These are phyloP conservation scores for Nidularia pulvinata DNA, from an alignment of 768 basidiomycete species.

Conservation along the genomic window DNA sequence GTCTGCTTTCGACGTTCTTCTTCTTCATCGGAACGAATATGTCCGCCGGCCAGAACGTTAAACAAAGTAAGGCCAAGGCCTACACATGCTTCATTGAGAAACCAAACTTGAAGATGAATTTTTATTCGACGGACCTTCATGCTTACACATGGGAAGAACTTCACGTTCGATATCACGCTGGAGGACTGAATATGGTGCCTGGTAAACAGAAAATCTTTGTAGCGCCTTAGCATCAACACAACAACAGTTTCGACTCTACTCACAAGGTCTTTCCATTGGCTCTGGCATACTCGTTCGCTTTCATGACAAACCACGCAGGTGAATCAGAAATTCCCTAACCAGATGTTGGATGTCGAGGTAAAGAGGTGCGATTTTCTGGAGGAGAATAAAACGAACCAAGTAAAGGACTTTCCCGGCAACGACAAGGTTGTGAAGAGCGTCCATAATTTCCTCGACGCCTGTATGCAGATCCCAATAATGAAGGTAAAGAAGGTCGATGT, in stretches of 20 bases:
- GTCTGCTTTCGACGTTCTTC: neutral
- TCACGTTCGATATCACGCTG: neutral
- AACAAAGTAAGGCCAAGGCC: neutral
- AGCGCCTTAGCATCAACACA: neutral
- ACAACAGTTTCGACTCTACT: too few relatives aligned
- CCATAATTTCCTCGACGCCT: constrained; percentile 57
- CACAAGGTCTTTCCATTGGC: too few relatives aligned
- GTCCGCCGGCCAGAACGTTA: neutral
- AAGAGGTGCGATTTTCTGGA: neutral
- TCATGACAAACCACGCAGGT: constrained; percentile 7
- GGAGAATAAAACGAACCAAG: constrained; percentile 17
- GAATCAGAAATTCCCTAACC: constrained; percentile 5
- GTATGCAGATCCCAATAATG: constrained; percentile 53
- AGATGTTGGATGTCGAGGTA: neutral
- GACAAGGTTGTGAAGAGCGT: constrained; percentile 49
- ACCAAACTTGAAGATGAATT: neutral
- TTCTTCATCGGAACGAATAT: neutral
- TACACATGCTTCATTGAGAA: neutral
- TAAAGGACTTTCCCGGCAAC: constrained; percentile 48
- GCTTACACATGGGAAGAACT: neutral
- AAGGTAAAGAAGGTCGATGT: constrained; percentile 16
- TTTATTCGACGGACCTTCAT: neutral
- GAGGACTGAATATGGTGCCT: neutral
- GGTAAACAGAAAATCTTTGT: neutral
- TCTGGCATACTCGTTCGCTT: constrained; percentile 9